phyloP scores from a whole-genome alignment of 2,329 filamentous ascomycete genomes.

The Neoarthrinium moseri region DNA sequence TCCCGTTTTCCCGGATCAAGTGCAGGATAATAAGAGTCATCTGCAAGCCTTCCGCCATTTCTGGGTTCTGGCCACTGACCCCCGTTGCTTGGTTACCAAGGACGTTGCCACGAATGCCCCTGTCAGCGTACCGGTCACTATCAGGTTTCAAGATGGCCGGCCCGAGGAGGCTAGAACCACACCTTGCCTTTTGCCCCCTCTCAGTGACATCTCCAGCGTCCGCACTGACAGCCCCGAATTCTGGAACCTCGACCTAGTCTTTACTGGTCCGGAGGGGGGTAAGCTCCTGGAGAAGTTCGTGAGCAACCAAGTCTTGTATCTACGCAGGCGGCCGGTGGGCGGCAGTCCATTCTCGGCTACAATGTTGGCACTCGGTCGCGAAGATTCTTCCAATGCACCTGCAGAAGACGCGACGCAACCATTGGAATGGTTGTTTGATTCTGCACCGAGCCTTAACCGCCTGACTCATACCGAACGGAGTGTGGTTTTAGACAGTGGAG shows the following conservation, averaged over 20 bases:
- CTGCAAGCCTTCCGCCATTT: slow-evolving; percentile 96
- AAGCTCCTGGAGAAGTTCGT: slow-evolving; percentile 63
- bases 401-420: slow-evolving; percentile 36
- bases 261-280: slow-evolving; percentile 60
- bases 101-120: slow-evolving; percentile 83
- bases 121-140: slow-evolving; percentile 68
- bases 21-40: slow-evolving; percentile 92
- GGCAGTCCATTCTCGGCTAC: slow-evolving; percentile 73
- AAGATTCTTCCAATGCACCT: slow-evolving; percentile 27
- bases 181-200: slow-evolving; percentile 62
- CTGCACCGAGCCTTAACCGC: slow-evolving; percentile 48
- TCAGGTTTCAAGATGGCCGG: slow-evolving; percentile 49
- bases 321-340: slow-evolving; percentile 67
- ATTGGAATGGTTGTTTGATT: slow-evolving; percentile 73
- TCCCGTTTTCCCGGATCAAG: slow-evolving; percentile 82
- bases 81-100: slow-evolving; percentile 82
- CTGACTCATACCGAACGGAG: slow-evolving; percentile 67
- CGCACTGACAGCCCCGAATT: slow-evolving; percentile 62
- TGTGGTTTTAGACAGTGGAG: slow-evolving; percentile 54
- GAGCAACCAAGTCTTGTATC: slow-evolving; percentile 69
- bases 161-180: slow-evolving; percentile 43
- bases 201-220: slow-evolving; percentile 61
- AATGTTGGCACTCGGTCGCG: slow-evolving; percentile 65
- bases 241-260: slow-evolving; percentile 81
- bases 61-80: slow-evolving; percentile 91